Conservation (phyloP, 2,329 filamentous ascomycete genomes). For the Trichoderma atrobrunneum region DNA sequence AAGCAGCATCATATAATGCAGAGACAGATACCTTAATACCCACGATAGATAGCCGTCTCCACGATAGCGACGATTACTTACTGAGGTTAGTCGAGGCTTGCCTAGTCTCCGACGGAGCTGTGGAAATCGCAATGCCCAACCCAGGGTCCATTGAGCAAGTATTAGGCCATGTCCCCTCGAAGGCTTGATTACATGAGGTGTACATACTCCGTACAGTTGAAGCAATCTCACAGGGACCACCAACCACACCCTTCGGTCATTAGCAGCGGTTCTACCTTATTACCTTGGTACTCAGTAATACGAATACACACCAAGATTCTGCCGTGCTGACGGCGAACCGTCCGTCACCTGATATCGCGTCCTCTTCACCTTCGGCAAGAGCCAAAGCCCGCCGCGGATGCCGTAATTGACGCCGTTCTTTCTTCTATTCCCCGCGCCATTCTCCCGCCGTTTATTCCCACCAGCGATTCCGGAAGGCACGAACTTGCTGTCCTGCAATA, state of each 20-base stretch:
- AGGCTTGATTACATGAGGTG: not conserved
- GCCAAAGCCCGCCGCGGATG: not conserved
- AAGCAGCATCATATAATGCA: not conserved
- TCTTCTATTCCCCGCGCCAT: slow-evolving; percentile 1
- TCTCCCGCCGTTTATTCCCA: not conserved
- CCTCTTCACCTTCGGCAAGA: not conserved
- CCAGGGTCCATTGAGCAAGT: not conserved
- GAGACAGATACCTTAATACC: not conserved
- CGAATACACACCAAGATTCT: not conserved
- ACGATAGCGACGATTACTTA: not conserved
- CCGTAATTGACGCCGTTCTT: not conserved
- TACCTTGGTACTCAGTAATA: not conserved
- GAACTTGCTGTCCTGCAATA: not conserved
- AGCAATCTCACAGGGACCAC: not conserved
- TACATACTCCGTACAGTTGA: not conserved
- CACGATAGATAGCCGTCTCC: not conserved
- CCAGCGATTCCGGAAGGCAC: slow-evolving; percentile 3
- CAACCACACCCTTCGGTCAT: not conserved
- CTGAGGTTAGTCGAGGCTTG: not conserved
- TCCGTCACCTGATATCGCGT: not conserved
- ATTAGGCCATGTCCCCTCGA: not conserved
- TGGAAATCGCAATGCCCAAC: not conserved
- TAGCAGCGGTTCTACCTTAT: not conserved
- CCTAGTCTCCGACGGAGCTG: not conserved
- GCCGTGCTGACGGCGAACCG: not conserved